These are phyloP conservation scores for Azolla pinnata DNA, from an alignment of 75 land plant genomes.

Conservation along the genomic window DNA sequence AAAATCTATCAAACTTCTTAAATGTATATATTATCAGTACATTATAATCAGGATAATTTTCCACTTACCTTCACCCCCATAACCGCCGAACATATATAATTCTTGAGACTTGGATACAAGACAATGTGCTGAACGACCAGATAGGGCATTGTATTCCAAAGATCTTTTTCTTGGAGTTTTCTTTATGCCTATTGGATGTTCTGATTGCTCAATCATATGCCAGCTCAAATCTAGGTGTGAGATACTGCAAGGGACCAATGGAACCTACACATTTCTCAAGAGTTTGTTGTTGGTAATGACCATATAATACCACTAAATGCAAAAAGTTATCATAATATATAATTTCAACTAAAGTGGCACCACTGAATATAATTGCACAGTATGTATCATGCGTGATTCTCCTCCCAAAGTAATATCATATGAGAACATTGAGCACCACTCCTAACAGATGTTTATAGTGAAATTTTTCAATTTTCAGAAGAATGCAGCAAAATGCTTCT, in stretches of 20 bases:
- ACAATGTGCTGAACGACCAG: slow-evolving; percentile 36
- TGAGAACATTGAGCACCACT: no score
- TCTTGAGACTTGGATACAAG: slow-evolving; percentile 15
- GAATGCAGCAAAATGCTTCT: no score
- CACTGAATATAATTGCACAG: no score
- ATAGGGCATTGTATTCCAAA: slow-evolving; percentile 13
- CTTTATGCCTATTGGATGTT: background rate
- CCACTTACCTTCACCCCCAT: slow-evolving; percentile 35
- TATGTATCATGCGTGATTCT: no score
- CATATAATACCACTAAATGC: background rate
- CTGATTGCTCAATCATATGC: slow-evolving; percentile 5
- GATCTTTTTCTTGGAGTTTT: slow-evolving; percentile 1
- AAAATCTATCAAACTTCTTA: slow-evolving; percentile 7
- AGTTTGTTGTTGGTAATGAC: background rate
- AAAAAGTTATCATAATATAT: background rate
- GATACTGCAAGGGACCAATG: background rate
- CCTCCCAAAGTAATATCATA: no score
- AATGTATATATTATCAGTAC: background rate
- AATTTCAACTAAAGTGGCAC: no score
- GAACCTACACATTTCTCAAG: slow-evolving; percentile 9
- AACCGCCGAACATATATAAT: slow-evolving; percentile 39
- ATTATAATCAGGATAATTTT: background rate
- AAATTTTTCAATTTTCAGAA: no score
- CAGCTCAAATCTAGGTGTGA: slow-evolving; percentile 8
- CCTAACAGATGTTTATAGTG: no score